Percentiles rank a stretch among this genome's conserved stretches.
These are phyloP conservation scores for Pezicula carpinea DNA, from an alignment of 2,329 filamentous ascomycete genomes.

Conservation along the genomic window DNA sequence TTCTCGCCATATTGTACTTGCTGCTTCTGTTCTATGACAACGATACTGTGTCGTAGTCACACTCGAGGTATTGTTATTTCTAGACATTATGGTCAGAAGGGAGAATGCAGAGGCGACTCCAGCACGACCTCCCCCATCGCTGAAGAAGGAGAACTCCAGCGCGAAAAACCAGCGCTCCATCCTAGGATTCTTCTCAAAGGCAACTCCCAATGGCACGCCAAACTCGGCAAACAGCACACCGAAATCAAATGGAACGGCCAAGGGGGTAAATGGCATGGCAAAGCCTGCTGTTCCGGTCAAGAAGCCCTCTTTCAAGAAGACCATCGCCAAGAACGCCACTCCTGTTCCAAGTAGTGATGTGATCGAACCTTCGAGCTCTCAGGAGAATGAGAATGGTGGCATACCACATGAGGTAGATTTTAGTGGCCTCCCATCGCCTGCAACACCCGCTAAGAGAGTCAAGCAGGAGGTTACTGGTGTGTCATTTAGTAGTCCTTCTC, in stretches of 20 bases:
- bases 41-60: background rate
- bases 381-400: constrained; percentile 52
- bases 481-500: constrained; percentile 65
- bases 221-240: constrained; percentile 20
- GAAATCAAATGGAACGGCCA: constrained; percentile 29
- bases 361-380: constrained; percentile 61
- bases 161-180: constrained; percentile 65
- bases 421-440: constrained; percentile 41
- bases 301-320: constrained; percentile 33
- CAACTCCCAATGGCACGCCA: constrained; percentile 38
- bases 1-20: too few relatives aligned
- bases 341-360: constrained; percentile 80
- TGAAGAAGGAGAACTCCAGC: constrained; percentile 28
- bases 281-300: constrained; percentile 33
- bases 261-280: constrained; percentile 29
- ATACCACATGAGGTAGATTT: constrained; percentile 43
- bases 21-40: too few relatives aligned
- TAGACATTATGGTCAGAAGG: constrained; percentile 15
- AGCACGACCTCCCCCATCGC: constrained; percentile 19
- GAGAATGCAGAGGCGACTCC: constrained; percentile 18
- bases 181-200: constrained; percentile 72
- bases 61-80: background rate
- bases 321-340: constrained; percentile 45
- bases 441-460: constrained; percentile 37
- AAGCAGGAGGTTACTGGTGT: constrained; percentile 39